phyloP scores from a whole-genome alignment of 441 rosid genomes.

The Erodium chrysanthum region DNA sequence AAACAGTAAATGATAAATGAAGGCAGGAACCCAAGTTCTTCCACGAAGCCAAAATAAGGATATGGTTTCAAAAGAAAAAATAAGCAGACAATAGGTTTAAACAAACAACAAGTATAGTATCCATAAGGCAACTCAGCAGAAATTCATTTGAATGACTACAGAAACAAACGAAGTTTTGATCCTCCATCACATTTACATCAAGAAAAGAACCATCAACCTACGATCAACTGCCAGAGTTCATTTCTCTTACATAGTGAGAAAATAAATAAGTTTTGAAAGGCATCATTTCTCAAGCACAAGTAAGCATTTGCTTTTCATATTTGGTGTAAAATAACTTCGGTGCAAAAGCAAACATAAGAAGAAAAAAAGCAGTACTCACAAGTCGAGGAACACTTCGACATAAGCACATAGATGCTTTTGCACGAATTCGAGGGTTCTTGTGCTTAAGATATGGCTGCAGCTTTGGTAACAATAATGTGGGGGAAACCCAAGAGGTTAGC shows the following conservation, averaged over 20 bases:
- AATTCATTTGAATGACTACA: not conserved
- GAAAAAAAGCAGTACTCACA: constrained; percentile 35
- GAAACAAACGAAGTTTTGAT: not conserved
- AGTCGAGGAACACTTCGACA: constrained; percentile 60
- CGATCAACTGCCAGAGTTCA: not conserved
- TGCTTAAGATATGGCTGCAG: constrained; percentile 72
- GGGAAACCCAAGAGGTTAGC: constrained; percentile 59
- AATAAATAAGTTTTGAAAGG: not conserved
- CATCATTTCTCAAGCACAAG: not conserved
- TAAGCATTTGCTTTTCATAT: not conserved
- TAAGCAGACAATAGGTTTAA: not conserved
- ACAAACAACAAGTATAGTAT: not conserved
- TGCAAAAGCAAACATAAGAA: not conserved
- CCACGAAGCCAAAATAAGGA: not conserved
- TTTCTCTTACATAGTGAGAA: no score
- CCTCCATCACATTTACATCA: not conserved
- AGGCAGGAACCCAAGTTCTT: no score
- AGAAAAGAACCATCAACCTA: not conserved
- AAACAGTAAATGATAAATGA: no score
- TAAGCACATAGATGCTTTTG: constrained; percentile 86
- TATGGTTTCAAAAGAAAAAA: not conserved
- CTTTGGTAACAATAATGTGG: constrained; percentile 50
- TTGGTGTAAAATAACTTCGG: not conserved
- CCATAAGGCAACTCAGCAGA: not conserved
- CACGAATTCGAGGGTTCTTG: constrained; percentile 82